phyloP scores from a whole-genome alignment of 495 filamentous ascomycete genomes.

The Penicillium daleae region DNA sequence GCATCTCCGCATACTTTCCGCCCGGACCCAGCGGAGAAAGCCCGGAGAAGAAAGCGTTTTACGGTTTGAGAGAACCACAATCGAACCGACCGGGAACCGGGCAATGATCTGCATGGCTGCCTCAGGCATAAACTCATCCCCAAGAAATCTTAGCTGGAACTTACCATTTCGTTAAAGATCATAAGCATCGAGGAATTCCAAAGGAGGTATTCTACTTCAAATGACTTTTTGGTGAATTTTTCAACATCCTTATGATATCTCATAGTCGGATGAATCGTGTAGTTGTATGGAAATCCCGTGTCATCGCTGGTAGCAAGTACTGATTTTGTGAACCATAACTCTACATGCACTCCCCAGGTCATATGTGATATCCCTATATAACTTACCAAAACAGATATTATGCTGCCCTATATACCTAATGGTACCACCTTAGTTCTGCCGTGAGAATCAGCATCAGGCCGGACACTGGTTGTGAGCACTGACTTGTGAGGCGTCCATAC shows the following conservation, averaged over 20 bases:
- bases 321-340: background rate
- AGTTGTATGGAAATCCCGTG: no score
- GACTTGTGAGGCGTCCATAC: background rate
- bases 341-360: background rate
- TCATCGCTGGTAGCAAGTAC: no score
- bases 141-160: background rate
- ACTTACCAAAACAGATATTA: background rate
- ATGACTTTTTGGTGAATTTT: no score
- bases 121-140: background rate
- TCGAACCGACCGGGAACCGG: background rate
- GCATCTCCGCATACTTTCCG: background rate
- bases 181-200: background rate
- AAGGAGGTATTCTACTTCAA: background rate
- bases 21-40: background rate
- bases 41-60: background rate
- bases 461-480: no score
- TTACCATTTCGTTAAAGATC: background rate
- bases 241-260: no score
- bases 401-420: background rate
- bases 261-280: no score
- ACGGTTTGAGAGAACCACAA: background rate
- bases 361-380: background rate
- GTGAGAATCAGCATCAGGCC: background rate
- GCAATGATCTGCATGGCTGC: background rate
- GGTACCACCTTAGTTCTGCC: background rate